These are phyloP conservation scores for Corylus avellana DNA, from an alignment of 306 rosid genomes.

Conservation along the genomic window DNA sequence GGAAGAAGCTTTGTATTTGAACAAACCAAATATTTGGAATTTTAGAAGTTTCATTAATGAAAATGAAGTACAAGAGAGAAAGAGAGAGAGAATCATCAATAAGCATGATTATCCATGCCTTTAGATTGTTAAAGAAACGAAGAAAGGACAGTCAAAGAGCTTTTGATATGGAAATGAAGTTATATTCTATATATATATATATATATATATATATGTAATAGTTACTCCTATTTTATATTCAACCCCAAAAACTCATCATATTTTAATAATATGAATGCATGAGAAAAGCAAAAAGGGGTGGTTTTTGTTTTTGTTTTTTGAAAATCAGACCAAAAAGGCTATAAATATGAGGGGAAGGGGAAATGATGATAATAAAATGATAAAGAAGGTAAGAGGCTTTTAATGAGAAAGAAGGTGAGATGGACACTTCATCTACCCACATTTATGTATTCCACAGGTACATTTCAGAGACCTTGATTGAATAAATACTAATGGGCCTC, in stretches of 20 bases:
- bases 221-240: neutral
- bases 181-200: neutral
- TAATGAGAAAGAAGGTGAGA: neutral
- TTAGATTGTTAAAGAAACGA: neutral
- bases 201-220: too few relatives aligned
- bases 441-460: neutral
- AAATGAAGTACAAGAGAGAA: neutral
- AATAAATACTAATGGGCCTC: neutral
- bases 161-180: neutral
- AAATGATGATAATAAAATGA: too few relatives aligned
- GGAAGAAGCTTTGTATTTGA: neutral
- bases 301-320: neutral
- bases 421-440: neutral
- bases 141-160: neutral
- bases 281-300: slow-evolving; percentile 15
- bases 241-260: neutral
- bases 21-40: neutral
- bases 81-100: neutral
- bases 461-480: slow-evolving; percentile 9
- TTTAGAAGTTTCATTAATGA: neutral
- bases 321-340: neutral
- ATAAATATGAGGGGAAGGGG: neutral
- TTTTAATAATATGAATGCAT: neutral
- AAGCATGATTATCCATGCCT: neutral
- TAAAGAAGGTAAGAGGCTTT: neutral